A percentile compares a stretch with the other conserved stretches of the same genome.
phyloP scores from a whole-genome alignment of 2,329 filamentous ascomycete genomes.

The Acrocalymma vagum region DNA sequence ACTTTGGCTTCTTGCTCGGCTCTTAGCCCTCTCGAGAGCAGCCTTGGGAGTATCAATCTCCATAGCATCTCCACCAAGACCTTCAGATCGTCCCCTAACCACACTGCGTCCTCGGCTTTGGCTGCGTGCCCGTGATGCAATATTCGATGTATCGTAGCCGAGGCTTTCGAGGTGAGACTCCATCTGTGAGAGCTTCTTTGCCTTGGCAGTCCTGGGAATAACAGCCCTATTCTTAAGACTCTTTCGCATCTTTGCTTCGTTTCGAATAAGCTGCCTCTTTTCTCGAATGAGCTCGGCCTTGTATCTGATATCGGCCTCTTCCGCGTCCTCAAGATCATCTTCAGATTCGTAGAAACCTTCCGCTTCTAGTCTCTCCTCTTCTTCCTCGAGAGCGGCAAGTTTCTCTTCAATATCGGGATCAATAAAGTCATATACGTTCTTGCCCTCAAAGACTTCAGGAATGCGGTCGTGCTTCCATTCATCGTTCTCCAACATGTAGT shows the following conservation, averaged over 20 bases:
- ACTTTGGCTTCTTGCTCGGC: conserved; percentile 71
- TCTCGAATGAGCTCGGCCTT: conserved; percentile 96
- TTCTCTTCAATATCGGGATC: conserved; percentile 97
- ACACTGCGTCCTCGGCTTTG: conserved; percentile 76
- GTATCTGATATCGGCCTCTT: conserved; percentile 85
- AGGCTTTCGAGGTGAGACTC: conserved; percentile 84
- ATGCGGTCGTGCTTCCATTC: conserved; percentile 98
- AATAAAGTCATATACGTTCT: conserved; percentile 97
- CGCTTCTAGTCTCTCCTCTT: conserved; percentile 90
- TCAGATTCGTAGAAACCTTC: conserved; percentile 89
- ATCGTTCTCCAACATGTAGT: conserved; percentile 85
- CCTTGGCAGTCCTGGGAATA: conserved; percentile 83
- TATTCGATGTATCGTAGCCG: conserved; percentile 81
- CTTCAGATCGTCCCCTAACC: conserved; percentile 65
- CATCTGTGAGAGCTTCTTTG: conserved; percentile 87
- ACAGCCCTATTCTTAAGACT: conserved; percentile 95
- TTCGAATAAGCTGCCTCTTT: conserved; percentile 90
- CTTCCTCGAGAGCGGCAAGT: conserved; percentile 88
- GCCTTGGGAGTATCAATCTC: conserved; percentile 62
- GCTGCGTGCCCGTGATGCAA: conserved; percentile 76
- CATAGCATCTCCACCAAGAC: conserved; percentile 72
- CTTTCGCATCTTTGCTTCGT: conserved; percentile 95
- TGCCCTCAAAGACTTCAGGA: conserved; percentile 91
- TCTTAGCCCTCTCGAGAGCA: conserved; percentile 69
- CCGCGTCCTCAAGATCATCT: conserved; percentile 81